Evolutionary conservation across 352 stramenopile species (phyloP).

Genomic region (Phytophthora fragariaefolia): DNA sequence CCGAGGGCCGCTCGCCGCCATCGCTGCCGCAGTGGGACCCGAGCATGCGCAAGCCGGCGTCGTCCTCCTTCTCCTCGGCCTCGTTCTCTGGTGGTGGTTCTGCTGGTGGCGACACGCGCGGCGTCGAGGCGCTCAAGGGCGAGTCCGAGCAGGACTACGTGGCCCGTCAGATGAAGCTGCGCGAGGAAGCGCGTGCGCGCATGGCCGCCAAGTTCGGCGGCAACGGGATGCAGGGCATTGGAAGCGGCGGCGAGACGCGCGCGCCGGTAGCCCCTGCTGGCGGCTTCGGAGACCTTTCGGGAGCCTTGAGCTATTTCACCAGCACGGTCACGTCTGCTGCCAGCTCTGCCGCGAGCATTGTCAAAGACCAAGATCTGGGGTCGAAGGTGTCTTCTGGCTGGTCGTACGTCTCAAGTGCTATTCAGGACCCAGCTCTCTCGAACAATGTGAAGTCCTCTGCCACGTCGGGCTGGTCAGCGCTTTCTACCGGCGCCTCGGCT

Average conservation of each 20-base stretch:
- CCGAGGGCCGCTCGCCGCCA: constrained; percentile 56
- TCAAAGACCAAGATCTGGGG: constrained; percentile 79
- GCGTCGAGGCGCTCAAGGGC: constrained; percentile 83
- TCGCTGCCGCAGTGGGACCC: constrained; percentile 77
- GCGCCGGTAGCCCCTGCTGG: constrained; percentile 41
- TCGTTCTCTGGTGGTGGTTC: constrained; percentile 35
- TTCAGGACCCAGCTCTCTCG: constrained; percentile 72
- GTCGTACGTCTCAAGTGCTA: constrained; percentile 78
- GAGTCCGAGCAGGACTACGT: constrained; percentile 85
- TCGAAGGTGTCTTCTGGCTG: constrained; percentile 82
- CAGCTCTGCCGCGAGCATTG: constrained; percentile 66
- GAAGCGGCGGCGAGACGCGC: constrained; percentile 68
- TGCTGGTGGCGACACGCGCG: constrained; percentile 56
- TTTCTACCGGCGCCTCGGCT: constrained; percentile 69
- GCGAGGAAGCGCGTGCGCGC: constrained; percentile 75
- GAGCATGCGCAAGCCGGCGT: constrained; percentile 45
- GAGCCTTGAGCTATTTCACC: constrained; percentile 77
- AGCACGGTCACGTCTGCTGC: constrained; percentile 75
- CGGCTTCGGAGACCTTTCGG: constrained; percentile 63
- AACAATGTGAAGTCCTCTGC: constrained; percentile 85
- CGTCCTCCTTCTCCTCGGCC: constrained; percentile 46
- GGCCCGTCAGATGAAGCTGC: constrained; percentile 70
- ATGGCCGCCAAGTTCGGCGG: constrained; percentile 85
- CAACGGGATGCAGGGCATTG: constrained; percentile 82
- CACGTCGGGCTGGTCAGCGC: constrained; percentile 73